A percentile compares a stretch with the other conserved stretches of the same genome.
phyloP scores from a whole-genome alignment of 2,329 filamentous ascomycete species.

The Raffaelea albimanens region DNA sequence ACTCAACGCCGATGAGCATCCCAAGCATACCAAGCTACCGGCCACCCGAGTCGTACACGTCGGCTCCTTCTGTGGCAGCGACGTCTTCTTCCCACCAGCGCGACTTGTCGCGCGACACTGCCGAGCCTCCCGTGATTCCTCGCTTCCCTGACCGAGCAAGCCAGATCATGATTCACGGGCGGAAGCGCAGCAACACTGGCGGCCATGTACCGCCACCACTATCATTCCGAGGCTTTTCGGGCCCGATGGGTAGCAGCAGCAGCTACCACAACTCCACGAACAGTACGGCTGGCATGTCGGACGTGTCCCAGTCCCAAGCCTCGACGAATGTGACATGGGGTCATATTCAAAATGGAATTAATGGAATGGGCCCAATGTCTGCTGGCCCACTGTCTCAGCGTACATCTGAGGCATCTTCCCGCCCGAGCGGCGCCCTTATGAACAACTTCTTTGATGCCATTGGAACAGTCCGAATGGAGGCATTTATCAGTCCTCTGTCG shows the following conservation, averaged over 20 bases:
- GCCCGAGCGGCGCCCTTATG: constrained; percentile 25
- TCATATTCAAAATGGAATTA: constrained; percentile 10
- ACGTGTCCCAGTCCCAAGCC: constrained; percentile 39
- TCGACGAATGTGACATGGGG: constrained; percentile 28
- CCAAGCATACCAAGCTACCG: constrained; percentile 39
- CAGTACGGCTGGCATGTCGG: constrained; percentile 50
- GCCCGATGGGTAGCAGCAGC: constrained; percentile 30
- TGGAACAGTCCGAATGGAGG: constrained; percentile 92
- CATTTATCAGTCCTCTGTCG: constrained; percentile 67
- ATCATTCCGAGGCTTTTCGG: constrained; percentile 72
- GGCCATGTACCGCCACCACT: constrained; percentile 61
- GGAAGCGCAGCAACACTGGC: constrained; percentile 85
- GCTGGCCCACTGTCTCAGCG: constrained; percentile 27
- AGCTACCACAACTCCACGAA: constrained; percentile 39
- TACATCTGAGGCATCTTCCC: constrained; percentile 46
- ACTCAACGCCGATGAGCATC: constrained; percentile 40
- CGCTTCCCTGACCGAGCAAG: constrained; percentile 48
- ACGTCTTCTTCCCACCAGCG: constrained; percentile 29
- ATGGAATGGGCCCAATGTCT: constrained; percentile 12
- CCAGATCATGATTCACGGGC: constrained; percentile 49
- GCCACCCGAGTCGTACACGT: constrained; percentile 29
- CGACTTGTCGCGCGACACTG: constrained; percentile 47
- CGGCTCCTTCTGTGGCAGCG: constrained; percentile 13
- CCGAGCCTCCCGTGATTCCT: constrained; percentile 63
- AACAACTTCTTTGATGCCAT: constrained; percentile 74